Base-by-base conservation (phyloP, 1,139 yeast genomes). In the Pichia sp. region DNA sequence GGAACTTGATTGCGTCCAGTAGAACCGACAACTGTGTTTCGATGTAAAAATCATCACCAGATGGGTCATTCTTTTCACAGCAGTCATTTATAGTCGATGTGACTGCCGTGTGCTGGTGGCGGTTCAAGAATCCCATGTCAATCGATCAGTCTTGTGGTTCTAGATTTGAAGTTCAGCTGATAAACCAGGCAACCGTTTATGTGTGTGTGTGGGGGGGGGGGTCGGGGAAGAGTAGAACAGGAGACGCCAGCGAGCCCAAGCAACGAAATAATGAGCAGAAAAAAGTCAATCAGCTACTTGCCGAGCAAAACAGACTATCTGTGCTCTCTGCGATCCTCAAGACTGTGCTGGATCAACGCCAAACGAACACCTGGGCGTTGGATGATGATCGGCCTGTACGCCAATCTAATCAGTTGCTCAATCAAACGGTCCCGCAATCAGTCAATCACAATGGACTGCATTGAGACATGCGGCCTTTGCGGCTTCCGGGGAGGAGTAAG, bases 31-130 rank as follows among this genome's bases (percentile, higher is more conserved):
- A 61, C 57, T 76, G 79, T 29, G 73, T 68, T 49, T 77, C 82
- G 33, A 69, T 65, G n/a, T 62, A 57, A n/a, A 61, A 66, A 54
- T 67, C 70, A 38, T 63, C 67, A 2, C 42, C 47, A 46, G 70
- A 63, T 9, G 72, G 69, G n/a, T 75, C 68, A 31, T 75, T 60
- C 34, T 72, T 65, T 38, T 65, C 73, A 38, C 78, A 73, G 44
- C 79, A 71, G 56, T 73, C 73, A 60, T 80, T 75, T 59, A 80
- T 73, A 49, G 74, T 75, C 41, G 80, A 79, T 0, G 85, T 80
- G 55, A 83, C 77, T 1, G 83, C 77, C 0, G 87, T 79, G 58
- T 76, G 75, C 33, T 78, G 81, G 60, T 78, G 83, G 24, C 67
- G 75, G 51, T 73, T 73, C 54, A 78, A 67, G 41, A 79, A 71